These are phyloP conservation scores for Ceratocystis cubensis DNA, from an alignment of 2,329 filamentous ascomycete species.

Conservation along the genomic window DNA sequence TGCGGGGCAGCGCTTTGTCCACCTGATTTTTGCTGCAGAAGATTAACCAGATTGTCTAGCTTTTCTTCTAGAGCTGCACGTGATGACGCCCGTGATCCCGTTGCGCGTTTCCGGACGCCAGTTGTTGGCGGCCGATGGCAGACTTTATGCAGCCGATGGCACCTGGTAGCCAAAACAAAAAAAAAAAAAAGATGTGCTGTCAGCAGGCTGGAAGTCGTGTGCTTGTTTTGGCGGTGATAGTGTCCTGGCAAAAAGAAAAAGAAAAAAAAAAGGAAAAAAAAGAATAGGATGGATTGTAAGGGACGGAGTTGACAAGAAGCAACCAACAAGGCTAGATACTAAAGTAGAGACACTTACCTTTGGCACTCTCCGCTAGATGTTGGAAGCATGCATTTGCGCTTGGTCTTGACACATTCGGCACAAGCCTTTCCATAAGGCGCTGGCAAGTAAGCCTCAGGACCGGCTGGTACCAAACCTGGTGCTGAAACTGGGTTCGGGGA, in stretches of 20 bases:
- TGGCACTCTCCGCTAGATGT: conserved; percentile 27
- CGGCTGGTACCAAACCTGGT: not conserved
- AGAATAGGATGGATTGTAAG: not conserved
- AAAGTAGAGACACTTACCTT: conserved; percentile 24
- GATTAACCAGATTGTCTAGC: conserved; percentile 26
- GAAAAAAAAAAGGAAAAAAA: not conserved
- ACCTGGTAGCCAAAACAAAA: conserved; percentile 23
- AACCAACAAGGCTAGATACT: not conserved
- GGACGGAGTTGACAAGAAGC: not conserved
- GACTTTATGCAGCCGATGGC: conserved; percentile 31
- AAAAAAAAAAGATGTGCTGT: not conserved
- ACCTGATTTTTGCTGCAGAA: conserved; percentile 24
- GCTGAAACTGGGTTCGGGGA: not conserved
- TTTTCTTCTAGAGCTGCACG: conserved; percentile 25
- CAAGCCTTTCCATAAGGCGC: conserved; percentile 34
- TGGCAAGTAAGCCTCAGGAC: conserved; percentile 21
- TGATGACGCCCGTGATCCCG: conserved; percentile 12
- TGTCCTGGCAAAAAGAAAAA: not conserved
- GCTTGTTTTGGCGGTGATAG: no score
- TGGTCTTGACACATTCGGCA: conserved; percentile 33
- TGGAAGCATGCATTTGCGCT: conserved; percentile 34
- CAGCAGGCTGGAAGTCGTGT: not conserved
- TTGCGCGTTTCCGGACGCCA: conserved; percentile 15
- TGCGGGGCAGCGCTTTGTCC: not conserved
- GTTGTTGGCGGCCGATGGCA: conserved; percentile 26